Conservation (phyloP, 2,329 filamentous ascomycete genomes). For the Hymenotorrendiella dingleyae region DNA sequence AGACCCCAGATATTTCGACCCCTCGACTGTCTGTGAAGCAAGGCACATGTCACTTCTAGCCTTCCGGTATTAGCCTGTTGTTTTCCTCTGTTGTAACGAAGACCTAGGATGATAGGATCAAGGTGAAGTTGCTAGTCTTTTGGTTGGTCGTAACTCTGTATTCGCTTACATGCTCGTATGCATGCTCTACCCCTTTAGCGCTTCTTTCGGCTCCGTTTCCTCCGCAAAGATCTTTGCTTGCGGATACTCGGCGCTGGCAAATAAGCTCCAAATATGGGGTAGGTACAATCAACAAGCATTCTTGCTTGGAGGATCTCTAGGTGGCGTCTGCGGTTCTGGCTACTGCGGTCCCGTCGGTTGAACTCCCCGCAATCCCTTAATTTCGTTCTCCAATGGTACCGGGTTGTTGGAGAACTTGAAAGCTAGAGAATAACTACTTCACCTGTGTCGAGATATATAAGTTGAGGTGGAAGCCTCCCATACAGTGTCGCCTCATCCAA, state of each 20-base stretch:
- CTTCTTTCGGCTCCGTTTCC: conserved; percentile 11
- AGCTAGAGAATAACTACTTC: neutral
- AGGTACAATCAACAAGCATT: conserved; percentile 7
- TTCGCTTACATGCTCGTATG: conserved; percentile 6
- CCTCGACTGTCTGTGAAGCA: no score
- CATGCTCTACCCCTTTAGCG: conserved; percentile 4
- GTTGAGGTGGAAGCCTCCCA: conserved; percentile 8
- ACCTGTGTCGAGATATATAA: conserved; percentile 20
- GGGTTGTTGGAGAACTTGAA: neutral
- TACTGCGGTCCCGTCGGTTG: conserved; percentile 20
- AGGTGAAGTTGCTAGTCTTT: conserved; percentile 13
- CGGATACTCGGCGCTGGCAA: conserved; percentile 6
- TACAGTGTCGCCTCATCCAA: conserved; percentile 5
- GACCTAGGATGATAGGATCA: neutral
- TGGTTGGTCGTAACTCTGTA: conserved; percentile 6
- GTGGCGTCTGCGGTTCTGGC: conserved; percentile 15
- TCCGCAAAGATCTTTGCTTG: conserved; percentile 14
- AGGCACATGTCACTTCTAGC: no score
- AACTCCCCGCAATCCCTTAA: conserved; percentile 26
- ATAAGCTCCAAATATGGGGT: conserved; percentile 13
- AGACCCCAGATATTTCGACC: no score
- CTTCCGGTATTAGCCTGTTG: no score
- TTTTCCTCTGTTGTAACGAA: neutral
- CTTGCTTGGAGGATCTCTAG: conserved; percentile 10
- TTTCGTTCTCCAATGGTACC: conserved; percentile 2